Evolutionary conservation across 305 asterid genomes (phyloP), one percentile per base, ranked within the genome.

Genomic region (Lippia alba): DNA sequence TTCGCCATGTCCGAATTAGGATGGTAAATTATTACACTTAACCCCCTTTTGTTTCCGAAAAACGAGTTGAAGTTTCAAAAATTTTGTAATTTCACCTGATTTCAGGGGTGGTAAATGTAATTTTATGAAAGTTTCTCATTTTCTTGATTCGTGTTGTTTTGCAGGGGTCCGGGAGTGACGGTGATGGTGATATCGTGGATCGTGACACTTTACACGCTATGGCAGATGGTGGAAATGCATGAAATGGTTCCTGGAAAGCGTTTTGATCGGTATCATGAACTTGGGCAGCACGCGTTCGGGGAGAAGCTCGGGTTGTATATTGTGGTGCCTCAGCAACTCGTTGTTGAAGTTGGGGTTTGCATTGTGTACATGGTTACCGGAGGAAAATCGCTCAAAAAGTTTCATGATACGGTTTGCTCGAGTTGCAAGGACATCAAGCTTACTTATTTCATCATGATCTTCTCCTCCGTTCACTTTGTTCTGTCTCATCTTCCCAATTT

Each of bases 161-260:
- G 40, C 80, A 80, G 87, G 90, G 87, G 87, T 40, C 90, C 87
- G 4, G 87, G 90, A 32, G 51, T 87, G 5, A 41, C 84, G 0
- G 61, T 76, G 6, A 2, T 83, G 71, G 50, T 86, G 5, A 0
- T 86, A 41, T 86, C 91, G 0, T 83, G 91, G 91, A 12, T 81
- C 0, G 53, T 81, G 8, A 86, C 91, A 18, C 76, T 86, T 6
- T 86, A 81, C 80, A 76, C 91, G 0, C 19, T 86, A 18, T 86
- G 91, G 91, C 87, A 81, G 70, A 83, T 86, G 88, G 88, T 86
- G 17, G 82, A 86, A 44, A 81, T 86, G 91, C 91, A 86, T 49
- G 91, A 86, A 56, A 72, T 83, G 67, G 79, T 75, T 1, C 82
- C 83, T 0, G 87, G 90, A 9, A 82, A 80, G 60, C 80, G 84